Conservation (phyloP, 2,329 filamentous ascomycete genomes). For the Neofusicoccum parvum region DNA sequence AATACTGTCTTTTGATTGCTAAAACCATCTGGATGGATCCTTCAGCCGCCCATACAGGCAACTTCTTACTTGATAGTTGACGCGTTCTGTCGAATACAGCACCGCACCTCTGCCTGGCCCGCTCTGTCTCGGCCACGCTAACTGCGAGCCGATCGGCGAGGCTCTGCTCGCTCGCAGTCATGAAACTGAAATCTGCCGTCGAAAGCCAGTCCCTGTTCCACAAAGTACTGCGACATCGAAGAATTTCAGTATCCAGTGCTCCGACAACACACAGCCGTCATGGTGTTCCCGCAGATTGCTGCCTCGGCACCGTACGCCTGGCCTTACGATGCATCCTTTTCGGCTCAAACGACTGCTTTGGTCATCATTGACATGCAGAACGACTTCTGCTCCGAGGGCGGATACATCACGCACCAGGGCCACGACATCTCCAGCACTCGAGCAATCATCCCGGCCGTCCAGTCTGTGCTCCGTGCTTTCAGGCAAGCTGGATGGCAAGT, state of each 20-base stretch:
- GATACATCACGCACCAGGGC: constrained; percentile 54
- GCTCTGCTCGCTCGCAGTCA: neutral
- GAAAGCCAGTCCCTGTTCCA: neutral
- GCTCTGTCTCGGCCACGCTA: neutral
- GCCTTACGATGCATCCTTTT: constrained; percentile 44
- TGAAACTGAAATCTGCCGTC: neutral
- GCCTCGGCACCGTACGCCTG: constrained; percentile 41
- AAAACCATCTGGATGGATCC: too few relatives aligned
- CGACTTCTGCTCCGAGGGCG: constrained; percentile 47
- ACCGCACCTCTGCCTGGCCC: too few relatives aligned
- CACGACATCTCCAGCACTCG: constrained; percentile 45
- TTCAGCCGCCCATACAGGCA: too few relatives aligned
- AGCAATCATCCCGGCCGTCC: constrained; percentile 48
- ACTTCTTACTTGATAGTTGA: too few relatives aligned
- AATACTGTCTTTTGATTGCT: too few relatives aligned
- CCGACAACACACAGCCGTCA: neutral
- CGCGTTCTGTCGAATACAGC: too few relatives aligned
- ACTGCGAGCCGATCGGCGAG: neutral
- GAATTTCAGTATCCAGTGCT: neutral
- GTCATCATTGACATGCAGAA: constrained; percentile 33
- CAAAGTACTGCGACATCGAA: neutral
- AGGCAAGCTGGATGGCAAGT: constrained; percentile 46
- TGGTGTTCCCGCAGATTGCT: constrained; percentile 25
- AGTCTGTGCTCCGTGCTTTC: constrained; percentile 45
- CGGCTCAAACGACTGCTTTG: constrained; percentile 29